Conservation (phyloP, 495 filamentous ascomycete genomes). For the Penicillium mononematosum region DNA sequence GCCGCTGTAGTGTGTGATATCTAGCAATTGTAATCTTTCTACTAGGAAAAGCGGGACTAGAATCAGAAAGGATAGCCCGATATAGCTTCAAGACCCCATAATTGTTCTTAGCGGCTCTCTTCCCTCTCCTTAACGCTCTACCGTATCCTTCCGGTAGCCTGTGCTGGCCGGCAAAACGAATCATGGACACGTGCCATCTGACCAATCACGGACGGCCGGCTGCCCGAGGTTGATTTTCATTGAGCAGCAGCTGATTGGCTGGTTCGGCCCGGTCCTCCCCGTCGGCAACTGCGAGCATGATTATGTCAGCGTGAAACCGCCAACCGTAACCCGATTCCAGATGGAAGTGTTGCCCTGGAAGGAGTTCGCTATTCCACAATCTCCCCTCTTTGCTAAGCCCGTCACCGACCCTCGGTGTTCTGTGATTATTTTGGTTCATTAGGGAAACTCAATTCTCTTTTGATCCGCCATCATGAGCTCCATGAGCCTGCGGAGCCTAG, state of each 20-base stretch:
- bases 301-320: conserved; percentile 48
- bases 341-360: conserved; percentile 21
- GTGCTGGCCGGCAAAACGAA: conserved; percentile 36
- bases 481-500: conserved; percentile 57
- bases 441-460: conserved; percentile 29
- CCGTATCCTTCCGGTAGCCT: conserved; percentile 18
- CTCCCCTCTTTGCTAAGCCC: conserved; percentile 27
- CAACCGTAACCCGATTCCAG: conserved; percentile 34
- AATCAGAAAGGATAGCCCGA: neutral
- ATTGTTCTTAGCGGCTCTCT: neutral
- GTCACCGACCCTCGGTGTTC: conserved; percentile 25
- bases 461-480: conserved; percentile 56
- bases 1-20: neutral
- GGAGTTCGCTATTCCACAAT: conserved; percentile 24
- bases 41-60: neutral
- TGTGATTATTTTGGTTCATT: conserved; percentile 29
- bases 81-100: neutral
- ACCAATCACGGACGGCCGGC: conserved; percentile 35
- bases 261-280: conserved; percentile 33
- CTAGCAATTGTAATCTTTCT: neutral
- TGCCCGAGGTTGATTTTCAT: conserved; percentile 40
- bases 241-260: conserved; percentile 34
- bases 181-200: conserved; percentile 33
- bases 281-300: conserved; percentile 38
- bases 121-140: neutral